These are phyloP conservation scores for Iberis amara DNA, from an alignment of 441 rosid genomes.

Conservation along the genomic window DNA sequence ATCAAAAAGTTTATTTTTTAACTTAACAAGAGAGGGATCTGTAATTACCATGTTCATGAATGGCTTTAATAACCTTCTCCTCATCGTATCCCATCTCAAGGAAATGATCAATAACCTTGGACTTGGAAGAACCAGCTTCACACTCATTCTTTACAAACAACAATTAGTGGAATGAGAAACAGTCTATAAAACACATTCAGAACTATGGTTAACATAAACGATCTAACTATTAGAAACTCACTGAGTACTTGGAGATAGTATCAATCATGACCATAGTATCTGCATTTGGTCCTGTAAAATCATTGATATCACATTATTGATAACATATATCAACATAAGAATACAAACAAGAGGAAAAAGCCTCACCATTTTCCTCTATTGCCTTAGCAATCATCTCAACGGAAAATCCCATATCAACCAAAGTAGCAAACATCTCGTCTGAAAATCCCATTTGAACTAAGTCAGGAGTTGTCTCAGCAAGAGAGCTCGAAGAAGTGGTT, in stretches of 20 bases:
- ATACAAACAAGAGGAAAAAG: slow-evolving; percentile 8
- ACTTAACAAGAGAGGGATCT: slow-evolving; percentile 1
- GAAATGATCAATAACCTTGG: slow-evolving; percentile 62
- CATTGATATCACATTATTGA: slow-evolving; percentile 19
- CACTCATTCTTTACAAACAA: slow-evolving; percentile 37
- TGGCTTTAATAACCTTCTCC: slow-evolving; percentile 52
- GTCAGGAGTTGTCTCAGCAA: slow-evolving; percentile 25
- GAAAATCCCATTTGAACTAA: slow-evolving; percentile 27
- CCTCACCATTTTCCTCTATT: slow-evolving; percentile 56
- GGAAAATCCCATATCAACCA: slow-evolving; percentile 64
- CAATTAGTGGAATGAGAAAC: neutral
- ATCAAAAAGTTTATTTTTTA: neutral
- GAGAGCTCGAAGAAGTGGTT: slow-evolving; percentile 37
- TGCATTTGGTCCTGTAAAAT: slow-evolving; percentile 51
- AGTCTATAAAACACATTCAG: neutral
- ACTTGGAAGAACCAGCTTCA: slow-evolving; percentile 52
- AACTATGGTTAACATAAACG: neutral
- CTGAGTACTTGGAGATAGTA: slow-evolving; percentile 49
- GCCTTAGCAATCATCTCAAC: slow-evolving; percentile 52
- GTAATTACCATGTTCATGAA: slow-evolving; percentile 58
- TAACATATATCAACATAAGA: slow-evolving; percentile 10
- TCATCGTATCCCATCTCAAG: slow-evolving; percentile 65
- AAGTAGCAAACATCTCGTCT: slow-evolving; percentile 42
- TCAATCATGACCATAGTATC: slow-evolving; percentile 53
- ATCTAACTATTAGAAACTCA: slow-evolving; percentile 32